Percentiles rank a stretch among this genome's conserved stretches.
phyloP scores from a whole-genome alignment of 192 early-diverging fungal genomes.

The Helicostylum pulchrum region DNA sequence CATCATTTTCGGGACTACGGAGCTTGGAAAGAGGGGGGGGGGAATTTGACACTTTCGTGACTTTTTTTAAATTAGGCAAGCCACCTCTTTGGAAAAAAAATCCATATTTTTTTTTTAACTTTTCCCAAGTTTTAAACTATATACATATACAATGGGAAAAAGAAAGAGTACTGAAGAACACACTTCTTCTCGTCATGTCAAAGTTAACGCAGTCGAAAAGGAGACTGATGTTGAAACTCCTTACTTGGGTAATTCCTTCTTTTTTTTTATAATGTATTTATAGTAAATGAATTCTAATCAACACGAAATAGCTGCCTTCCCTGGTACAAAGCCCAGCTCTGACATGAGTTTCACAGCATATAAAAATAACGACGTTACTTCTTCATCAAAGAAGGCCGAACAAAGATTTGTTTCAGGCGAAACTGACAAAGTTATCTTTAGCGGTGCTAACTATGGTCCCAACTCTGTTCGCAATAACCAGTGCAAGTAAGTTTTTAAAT shows the following conservation, averaged over 20 bases:
- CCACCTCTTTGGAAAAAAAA: slow-evolving; percentile 14
- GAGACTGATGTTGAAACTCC: neutral
- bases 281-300: neutral
- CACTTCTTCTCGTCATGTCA: slow-evolving; percentile 2
- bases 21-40: too few relatives aligned
- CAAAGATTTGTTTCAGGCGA: slow-evolving; percentile 56
- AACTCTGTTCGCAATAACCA: slow-evolving; percentile 36
- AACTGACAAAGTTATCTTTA: slow-evolving; percentile 72
- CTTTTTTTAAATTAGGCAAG: slow-evolving; percentile 1
- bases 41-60: too few relatives aligned
- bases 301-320: slow-evolving; percentile 41
- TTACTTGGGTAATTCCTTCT: slow-evolving; percentile 10
- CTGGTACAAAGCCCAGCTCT: slow-evolving; percentile 42
- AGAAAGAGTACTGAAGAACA: neutral
- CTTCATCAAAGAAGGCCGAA: slow-evolving; percentile 33
- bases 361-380: slow-evolving; percentile 27
- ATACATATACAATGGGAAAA: slow-evolving; percentile 1
- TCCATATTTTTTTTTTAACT: neutral
- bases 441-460: slow-evolving; percentile 66
- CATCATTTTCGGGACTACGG: too few relatives aligned
- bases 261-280: neutral
- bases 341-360: slow-evolving; percentile 42
- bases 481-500: slow-evolving; percentile 40
- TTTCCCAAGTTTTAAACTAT: neutral
- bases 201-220: slow-evolving; percentile 1